Conservation (phyloP, 768 basidiomycete genomes). For the Boletus coccyginus region DNA sequence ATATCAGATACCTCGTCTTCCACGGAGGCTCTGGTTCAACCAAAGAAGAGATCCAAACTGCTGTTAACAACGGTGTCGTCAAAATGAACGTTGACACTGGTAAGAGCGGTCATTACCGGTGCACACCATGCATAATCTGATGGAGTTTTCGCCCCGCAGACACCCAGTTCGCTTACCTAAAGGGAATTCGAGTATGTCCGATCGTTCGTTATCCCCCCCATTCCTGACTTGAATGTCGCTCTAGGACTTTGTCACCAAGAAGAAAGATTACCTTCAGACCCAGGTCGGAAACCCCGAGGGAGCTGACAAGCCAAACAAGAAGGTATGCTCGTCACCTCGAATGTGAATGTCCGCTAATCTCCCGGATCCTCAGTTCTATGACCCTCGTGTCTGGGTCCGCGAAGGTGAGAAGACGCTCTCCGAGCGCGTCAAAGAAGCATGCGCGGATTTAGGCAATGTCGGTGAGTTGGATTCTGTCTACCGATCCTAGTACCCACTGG, state of each 20-base stretch:
- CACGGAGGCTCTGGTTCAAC: conserved; percentile 99
- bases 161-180: conserved; percentile 89
- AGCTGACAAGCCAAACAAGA: conserved; percentile 98
- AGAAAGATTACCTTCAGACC: conserved; percentile 81
- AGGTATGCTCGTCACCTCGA: conserved; percentile 43
- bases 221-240: background rate
- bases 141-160: conserved; percentile 36
- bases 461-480: conserved; percentile 33
- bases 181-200: conserved; percentile 67
- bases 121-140: conserved; percentile 1
- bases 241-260: conserved; percentile 82
- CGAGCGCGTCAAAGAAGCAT: conserved; percentile 91
- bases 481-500: background rate
- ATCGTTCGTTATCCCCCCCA: background rate
- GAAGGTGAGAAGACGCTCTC: conserved; percentile 94
- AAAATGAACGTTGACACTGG: conserved; percentile 99
- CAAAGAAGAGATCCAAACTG: conserved; percentile 92
- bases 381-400: conserved; percentile 97
- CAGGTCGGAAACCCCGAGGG: conserved; percentile 99
- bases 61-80: conserved; percentile 89
- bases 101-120: conserved; percentile 13
- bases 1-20: conserved; percentile 90
- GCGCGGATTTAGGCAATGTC: conserved; percentile 78
- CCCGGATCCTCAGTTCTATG: conserved; percentile 60
- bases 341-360: background rate